phyloP scores from a whole-genome alignment of 129 eudicot species.

The Pseudognaphalium luteoalbum region DNA sequence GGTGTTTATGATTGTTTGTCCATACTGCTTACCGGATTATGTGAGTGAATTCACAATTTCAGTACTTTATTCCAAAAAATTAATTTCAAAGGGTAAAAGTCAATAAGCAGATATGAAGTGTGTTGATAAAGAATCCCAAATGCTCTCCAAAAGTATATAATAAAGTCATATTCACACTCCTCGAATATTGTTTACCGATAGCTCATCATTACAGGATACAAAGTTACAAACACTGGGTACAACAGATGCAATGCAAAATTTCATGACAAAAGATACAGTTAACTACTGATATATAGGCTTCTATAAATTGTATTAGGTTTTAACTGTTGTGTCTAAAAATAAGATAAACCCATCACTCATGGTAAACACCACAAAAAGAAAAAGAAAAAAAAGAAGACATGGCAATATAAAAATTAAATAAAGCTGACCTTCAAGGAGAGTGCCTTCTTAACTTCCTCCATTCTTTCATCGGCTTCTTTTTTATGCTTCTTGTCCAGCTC shows the following conservation, averaged over 20 bases:
- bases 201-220: background rate
- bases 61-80: background rate
- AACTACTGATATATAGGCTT: background rate
- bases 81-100: too few relatives aligned
- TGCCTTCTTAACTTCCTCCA: constrained; percentile 78
- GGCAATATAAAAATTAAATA: constrained; percentile 8
- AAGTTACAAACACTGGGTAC: background rate
- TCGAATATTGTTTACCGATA: background rate
- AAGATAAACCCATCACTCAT: background rate
- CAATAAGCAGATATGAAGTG: too few relatives aligned
- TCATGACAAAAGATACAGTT: background rate
- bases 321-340: constrained; percentile 4
- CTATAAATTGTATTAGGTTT: background rate
- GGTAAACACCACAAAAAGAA: background rate
- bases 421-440: constrained; percentile 75
- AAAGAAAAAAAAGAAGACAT: background rate
- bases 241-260: constrained; percentile 14
- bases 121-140: too few relatives aligned
- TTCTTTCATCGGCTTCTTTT: constrained; percentile 67
- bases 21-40: background rate
- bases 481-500: constrained; percentile 74
- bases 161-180: background rate
- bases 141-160: background rate
- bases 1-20: background rate
- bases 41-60: background rate